Percentiles rank a stretch among this genome's conserved stretches.
Evolutionary conservation across 2,329 filamentous ascomycete genomes (phyloP).

Genomic region (Diaporthe citrichinensis): DNA sequence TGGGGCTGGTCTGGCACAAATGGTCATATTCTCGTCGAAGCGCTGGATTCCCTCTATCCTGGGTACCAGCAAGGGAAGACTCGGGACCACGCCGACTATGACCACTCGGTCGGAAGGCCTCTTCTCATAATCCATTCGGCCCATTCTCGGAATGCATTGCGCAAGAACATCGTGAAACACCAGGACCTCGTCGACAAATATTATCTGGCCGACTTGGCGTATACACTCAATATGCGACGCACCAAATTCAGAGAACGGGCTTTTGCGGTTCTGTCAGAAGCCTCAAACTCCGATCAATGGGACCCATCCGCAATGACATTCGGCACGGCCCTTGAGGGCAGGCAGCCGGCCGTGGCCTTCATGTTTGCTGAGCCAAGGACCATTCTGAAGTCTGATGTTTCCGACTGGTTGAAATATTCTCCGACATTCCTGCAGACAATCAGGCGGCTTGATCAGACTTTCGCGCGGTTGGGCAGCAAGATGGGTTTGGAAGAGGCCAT

Average conservation of each 20-base stretch:
- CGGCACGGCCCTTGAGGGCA: neutral
- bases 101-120: neutral
- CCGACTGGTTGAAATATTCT: neutral
- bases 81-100: neutral
- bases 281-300: neutral
- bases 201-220: neutral
- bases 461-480: neutral
- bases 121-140: neutral
- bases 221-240: constrained; percentile 4
- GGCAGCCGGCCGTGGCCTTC: neutral
- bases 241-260: neutral
- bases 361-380: neutral
- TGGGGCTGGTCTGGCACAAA: constrained; percentile 3
- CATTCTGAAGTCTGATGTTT: neutral
- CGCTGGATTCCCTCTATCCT: neutral
- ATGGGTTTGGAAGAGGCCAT: neutral
- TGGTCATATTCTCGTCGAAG: neutral
- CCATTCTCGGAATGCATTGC: neutral
- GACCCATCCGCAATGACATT: neutral
- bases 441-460: neutral
- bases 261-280: neutral
- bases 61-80: neutral
- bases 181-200: neutral
- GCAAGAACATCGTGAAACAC: neutral
- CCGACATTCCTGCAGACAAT: neutral